Conservation (phyloP, 1,284 basidiomycete genomes). For the Meira miltonrushii region DNA sequence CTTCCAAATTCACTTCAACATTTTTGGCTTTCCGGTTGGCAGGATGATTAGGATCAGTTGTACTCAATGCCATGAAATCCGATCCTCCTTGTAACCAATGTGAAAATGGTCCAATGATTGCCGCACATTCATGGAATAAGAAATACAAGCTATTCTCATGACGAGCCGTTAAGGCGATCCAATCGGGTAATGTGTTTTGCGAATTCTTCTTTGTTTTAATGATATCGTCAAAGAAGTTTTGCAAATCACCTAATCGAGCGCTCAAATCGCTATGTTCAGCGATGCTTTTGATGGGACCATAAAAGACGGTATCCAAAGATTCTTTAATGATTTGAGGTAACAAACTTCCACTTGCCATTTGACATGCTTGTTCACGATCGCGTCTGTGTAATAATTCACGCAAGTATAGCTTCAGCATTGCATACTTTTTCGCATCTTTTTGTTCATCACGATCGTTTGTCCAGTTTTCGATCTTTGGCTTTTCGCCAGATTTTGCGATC, state of each 20-base stretch:
- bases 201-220: conserved; percentile 35
- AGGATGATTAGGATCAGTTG: conserved; percentile 45
- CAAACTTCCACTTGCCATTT: conserved; percentile 37
- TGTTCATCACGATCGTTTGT: conserved; percentile 27
- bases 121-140: conserved; percentile 44
- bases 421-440: conserved; percentile 43
- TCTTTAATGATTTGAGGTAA: conserved; percentile 47
- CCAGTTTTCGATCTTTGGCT: conserved; percentile 22
- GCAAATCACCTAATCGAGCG: conserved; percentile 43
- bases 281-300: conserved; percentile 35
- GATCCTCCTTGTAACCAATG: conserved; percentile 41
- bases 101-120: conserved; percentile 40
- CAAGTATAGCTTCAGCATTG: conserved; percentile 43
- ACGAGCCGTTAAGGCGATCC: conserved; percentile 42
- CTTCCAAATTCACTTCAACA: conserved; percentile 49
- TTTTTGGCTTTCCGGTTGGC: conserved; percentile 39
- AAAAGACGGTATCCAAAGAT: conserved; percentile 42
- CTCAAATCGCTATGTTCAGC: conserved; percentile 34
- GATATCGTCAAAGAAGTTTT: conserved; percentile 46
- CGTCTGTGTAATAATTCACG: conserved; percentile 42
- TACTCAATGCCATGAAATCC: conserved; percentile 48
- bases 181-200: conserved; percentile 34
- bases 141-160: conserved; percentile 49
- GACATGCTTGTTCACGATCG: conserved; percentile 43
- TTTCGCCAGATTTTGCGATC: conserved; percentile 19